Evolutionary conservation across 345 rosid species (phyloP), one percentile per base, ranked within the genome.

Genomic region (Arabis hirsuta): DNA sequence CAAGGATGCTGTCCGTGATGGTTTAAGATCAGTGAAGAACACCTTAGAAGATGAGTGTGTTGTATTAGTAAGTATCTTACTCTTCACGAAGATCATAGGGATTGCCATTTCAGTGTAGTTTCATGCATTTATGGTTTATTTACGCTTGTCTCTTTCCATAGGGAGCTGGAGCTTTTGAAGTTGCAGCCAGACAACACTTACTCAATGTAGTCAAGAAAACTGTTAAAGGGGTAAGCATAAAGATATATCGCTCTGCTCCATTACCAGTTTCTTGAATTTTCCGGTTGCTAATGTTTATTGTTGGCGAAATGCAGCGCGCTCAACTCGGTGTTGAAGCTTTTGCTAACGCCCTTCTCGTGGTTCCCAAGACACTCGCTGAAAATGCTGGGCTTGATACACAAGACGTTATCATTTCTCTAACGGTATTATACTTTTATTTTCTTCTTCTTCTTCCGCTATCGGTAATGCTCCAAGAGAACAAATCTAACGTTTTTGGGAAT

Each of bases 111-210:
- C 26, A 46, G 24, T 50, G 51, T 51, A 42, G 53, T 12, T 52
- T 13, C 13, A 0, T 36, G 50, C 19, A 10, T 44, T 55, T 69
- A 56, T 69, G 34, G 53, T 55, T 19, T 52, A 44, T 67, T 9
- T 32, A 46, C 32, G 16, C 71, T 56, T 63, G 58, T 44, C 45
- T 27, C 24, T 67, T 55, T 53, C 26, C 38, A 12, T 78, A 90
- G 99, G 99, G 99, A 58, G 99, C 99, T 4, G 98, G 96, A 76
- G 97, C 99, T 56, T 95, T 95, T 82, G 99, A 95, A 84, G 85
- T 92, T 73, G 97, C 98, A 48, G 97, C 98, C 19, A 90, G 98
- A 76, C 97, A 92, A 47, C 71, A 87, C 83, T 81, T 95, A 29
- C 74, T 88, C 65, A 87, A 83, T 74, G 96, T 90, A 81, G 91